Evolutionary conservation across 345 rosid genomes (phyloP), one percentile per base, ranked within the genome.

Genomic region (Crucihimalaya himalaica): DNA sequence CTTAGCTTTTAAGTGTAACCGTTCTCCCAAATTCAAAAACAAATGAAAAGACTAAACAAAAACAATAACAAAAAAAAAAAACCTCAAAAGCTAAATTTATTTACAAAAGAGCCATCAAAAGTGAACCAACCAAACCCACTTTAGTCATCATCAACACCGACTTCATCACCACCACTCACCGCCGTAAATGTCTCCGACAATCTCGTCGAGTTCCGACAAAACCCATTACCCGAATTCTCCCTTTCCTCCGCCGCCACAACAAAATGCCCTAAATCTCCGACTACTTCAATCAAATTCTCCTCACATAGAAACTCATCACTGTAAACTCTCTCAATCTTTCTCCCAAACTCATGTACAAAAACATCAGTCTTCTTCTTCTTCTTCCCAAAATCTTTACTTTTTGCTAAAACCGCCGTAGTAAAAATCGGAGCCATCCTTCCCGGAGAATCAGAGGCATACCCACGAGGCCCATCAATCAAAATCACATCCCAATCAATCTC

Each of bases 361-460:
- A 94, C 90, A 61, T 91, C 89, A 25, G 97, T 90, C 80, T 54
- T 79, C 54, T 72, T 64, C 50, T 53, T 66, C 48, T 59, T 59
- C 51, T 57, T 66, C 34, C 75, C 75, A 6, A 29, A 46, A 21
- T 34, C 68, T 81, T 79, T 82, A 77, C 93, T 91, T 79, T 86
- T 85, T 5, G 95, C 91, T 76, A 91, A 51, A 52, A 94, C 98
- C 20, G 83, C 88, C 40, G 97, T 81, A 19, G 96, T 91, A 71
- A 87, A 94, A 25, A 94, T 87, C 48, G 96, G 83, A 23, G 98
- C 76, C 98, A 94, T 89, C 68, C 98, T 71, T 50, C 97, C 98
- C 1, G 96, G 95, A 1, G 93, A 84, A 5, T 75, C 82, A 15
- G 61, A 59, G 18, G 54, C 80, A 71, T 84, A 86, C 27, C 95